Base-by-base conservation (phyloP, 2,329 filamentous ascomycete genomes). In the Pleurostoma richardsiae region DNA sequence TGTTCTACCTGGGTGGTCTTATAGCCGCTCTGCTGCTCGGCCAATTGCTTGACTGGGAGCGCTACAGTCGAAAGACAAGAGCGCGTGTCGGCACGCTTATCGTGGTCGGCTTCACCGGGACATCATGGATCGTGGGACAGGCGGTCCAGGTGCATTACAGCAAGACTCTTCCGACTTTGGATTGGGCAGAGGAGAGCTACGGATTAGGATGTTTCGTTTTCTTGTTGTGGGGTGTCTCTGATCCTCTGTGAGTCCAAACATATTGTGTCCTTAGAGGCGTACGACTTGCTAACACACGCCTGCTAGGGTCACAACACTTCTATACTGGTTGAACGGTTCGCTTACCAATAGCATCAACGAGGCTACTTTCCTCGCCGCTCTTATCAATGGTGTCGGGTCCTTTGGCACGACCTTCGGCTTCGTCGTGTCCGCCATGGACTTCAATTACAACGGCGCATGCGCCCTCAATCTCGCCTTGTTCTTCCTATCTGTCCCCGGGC, bases 341-440 rank as follows among this genome's bases (percentile, higher is more conserved):
- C 39, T 54, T 6, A 50, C 50, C 2, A 54, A 54, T 36, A 45
- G 51, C 31, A 33, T 52, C 10, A 47, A 45, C 40, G 52, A 54
- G 42, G 39, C 31, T n/a, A n/a, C 46, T 3, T 49, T 49, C 43
- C 31, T 49, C 10, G 31, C 46, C 10, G 43, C 43, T n/a, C 44
- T 49, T 29, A 49, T 49, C 31, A 49, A 49, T 29, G 29, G 31
- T 19, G 29, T 49, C 5, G 46, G 46, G 4, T 46, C 43, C 6
- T 27, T 49, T 6, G 46, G 46, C 10, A 46, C 46, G 5, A 49
- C 46, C 1, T 49, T 49, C 38, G 46, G 46, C 27, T 49, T 49
- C 33, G 46, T 49, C 4, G 46, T 49, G 11, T 49, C 46, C 3
- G 29, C n/a, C 3, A 46, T 46, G 46, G 27, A 49, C n/a, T 46